Base-by-base conservation (phyloP, 202 grass and related monocot genomes). In the Schoenoplectus triqueter region DNA sequence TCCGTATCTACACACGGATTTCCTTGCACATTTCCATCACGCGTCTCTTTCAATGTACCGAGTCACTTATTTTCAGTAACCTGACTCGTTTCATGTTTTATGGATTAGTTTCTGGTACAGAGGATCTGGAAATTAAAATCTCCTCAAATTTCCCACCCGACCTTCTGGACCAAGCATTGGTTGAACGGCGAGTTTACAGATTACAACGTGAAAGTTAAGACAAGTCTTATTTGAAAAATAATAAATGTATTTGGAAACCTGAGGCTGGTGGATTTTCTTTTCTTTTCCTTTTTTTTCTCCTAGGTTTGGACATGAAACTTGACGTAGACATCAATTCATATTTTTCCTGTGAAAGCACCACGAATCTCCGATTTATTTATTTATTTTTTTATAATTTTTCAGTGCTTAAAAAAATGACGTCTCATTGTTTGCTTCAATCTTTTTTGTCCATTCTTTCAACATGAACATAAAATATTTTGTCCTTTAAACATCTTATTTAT, bases 111-210 rank as follows among this genome's bases (percentile, higher is more conserved):
- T 0, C 4, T 0, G 0, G 0, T 2, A 50, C 6, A 66, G n/a
- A 15, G 11, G 17, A 82, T 82, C 14, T 11, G 0, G 1, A 1
- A 0, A 2, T 5, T 15, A 9, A 50, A 9, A 82, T 78, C 74
- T 78, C 31, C 48, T 78, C 14, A 66, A 81, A 81, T 81, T 64
- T 46, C 41, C 66, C n/a, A 66, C 79, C 41, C 15, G 63, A 81
- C 50, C 57, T 81, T 64, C 45, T 17, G 54, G 62, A 66, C 79
- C 22, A 19, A 66, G 19, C 19, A 81, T 41, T 42, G 62, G n/a
- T 81, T 31, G 50, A 31, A 55, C 46, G 6, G 73, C 31, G 49
- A 76, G 10, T 20, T 76, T 55, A 56, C 73, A 40, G 10, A 76
- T 76, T 76, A 56, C 73, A 55, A 56, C 50, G 73, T 75, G 39